Evolutionary conservation across 495 filamentous ascomycete genomes (phyloP).

Genomic region (Penicillium canariense): DNA sequence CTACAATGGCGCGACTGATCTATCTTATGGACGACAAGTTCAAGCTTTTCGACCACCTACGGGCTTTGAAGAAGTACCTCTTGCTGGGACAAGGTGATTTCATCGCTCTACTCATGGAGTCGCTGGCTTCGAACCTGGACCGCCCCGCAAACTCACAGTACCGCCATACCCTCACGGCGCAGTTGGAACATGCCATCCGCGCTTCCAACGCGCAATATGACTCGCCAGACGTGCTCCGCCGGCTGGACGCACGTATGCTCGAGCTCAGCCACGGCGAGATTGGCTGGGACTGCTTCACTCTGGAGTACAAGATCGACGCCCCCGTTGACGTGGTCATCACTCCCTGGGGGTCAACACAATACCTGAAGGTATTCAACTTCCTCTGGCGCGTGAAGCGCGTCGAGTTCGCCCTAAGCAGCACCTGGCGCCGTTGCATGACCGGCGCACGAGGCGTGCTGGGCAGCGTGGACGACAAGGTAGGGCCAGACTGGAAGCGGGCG

Average conservation of each 20-base stretch:
- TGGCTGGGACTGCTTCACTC: constrained; percentile 98
- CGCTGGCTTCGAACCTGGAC: constrained; percentile 85
- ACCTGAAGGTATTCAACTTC: constrained; percentile 99
- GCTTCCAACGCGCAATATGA: constrained; percentile 97
- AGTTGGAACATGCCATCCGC: constrained; percentile 95
- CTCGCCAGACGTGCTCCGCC: constrained; percentile 83
- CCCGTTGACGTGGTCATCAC: constrained; percentile 98
- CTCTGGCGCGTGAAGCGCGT: constrained; percentile 98
- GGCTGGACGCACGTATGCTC: constrained; percentile 93
- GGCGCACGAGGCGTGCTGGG: constrained; percentile 89
- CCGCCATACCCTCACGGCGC: constrained; percentile 91
- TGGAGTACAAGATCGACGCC: constrained; percentile 98
- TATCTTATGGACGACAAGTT: constrained; percentile 92
- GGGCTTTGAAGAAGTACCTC: constrained; percentile 91
- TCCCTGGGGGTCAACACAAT: constrained; percentile 89
- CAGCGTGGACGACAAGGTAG: constrained; percentile 70
- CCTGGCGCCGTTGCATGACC: constrained; percentile 96
- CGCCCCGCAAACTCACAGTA: constrained; percentile 94
- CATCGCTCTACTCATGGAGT: constrained; percentile 96
- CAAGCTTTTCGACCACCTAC: constrained; percentile 86
- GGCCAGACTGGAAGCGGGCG: constrained; percentile 84
- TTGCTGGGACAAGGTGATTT: constrained; percentile 96
- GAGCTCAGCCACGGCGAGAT: constrained; percentile 95
- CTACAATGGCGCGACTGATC: constrained; percentile 94
- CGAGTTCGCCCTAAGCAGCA: constrained; percentile 85